Base-by-base conservation (phyloP, 2,329 filamentous ascomycete species). In the Biscogniauxia sp. region DNA sequence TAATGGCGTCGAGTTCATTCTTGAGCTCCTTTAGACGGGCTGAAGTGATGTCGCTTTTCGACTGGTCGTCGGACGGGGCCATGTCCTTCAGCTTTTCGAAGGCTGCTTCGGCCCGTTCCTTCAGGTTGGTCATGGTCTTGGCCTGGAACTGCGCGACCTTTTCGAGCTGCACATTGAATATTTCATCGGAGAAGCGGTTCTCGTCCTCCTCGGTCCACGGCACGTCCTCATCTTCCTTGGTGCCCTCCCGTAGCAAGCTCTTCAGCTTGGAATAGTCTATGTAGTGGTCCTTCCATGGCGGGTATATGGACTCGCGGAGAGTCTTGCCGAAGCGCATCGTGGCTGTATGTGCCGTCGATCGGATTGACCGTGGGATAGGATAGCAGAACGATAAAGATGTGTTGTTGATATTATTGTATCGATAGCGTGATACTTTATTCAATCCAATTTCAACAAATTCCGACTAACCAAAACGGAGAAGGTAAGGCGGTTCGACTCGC, bases 181-280 rank as follows among this genome's bases (percentile, higher is more conserved):
- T 85, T 80, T 98, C 94, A 74, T 97, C 92, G 73, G 94, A 95
- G 77, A 99, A 99, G 41, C 85, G 86, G 73, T 90, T 91, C 82
- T 98, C 95, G 74, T 99, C 95, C 53, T 93, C 88, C 70, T 96
- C 93, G 25, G 93, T 97, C 95, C 95, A 99, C 50, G 86, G 80
- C 56, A 80, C 81, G 57, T 85, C 82, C 20, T 89, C 88, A 54
- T 87, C 82, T 25, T 83, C 82, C 61, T 76, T 75, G 63, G 76
- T 80, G 73, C 92, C 87, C 75, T 98, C 95, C 65, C 92, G 89
- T 62, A 99, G 81, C 61, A 99, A 84, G 71, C 84, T 83, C 83
- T 98, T 98, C 67, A 99, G 88, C 83, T 94, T 97, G 70, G 85
- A 80, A 77, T 99, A 99, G 80, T 98, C 93, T 73, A 99, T 92